These are phyloP conservation scores for Chlamydomonas incerta DNA, from an alignment of 139 green algal genomes.

Conservation along the genomic window DNA sequence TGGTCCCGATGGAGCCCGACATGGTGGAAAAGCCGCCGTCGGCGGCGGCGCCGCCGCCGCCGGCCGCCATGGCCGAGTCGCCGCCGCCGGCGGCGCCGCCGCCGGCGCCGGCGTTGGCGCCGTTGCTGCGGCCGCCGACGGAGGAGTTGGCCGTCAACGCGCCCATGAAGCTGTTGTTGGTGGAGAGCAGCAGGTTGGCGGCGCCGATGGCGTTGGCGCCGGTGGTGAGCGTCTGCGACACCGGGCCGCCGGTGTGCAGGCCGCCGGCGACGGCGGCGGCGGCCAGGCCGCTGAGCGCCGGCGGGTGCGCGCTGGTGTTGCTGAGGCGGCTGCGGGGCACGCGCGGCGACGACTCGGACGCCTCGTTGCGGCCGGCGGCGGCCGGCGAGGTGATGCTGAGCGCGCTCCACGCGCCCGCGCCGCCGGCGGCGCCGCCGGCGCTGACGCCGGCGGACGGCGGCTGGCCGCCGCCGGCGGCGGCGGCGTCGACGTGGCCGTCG, in stretches of 20 bases:
- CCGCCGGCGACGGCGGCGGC: neutral
- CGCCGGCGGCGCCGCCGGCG: neutral
- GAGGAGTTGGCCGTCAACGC: neutral
- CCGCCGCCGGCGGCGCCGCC: neutral
- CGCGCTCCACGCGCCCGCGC: neutral
- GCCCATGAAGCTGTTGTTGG: neutral
- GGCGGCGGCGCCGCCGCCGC: neutral
- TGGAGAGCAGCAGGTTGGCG: neutral
- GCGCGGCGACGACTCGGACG: neutral
- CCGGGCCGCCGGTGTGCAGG: neutral
- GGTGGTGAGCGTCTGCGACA: neutral
- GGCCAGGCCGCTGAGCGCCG: neutral
- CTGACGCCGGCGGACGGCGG: neutral
- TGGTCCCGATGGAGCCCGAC: neutral
- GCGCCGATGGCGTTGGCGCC: neutral
- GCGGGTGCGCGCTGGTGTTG: neutral
- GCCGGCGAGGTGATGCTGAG: neutral
- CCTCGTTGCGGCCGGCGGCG: neutral
- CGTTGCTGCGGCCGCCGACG: neutral
- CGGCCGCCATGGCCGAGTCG: neutral
- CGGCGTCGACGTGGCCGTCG: neutral
- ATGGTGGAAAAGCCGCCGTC: neutral
- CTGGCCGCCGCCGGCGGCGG: neutral
- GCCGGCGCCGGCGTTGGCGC: neutral
- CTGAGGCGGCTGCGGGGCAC: slow-evolving; percentile 8